Evolutionary conservation across 345 rosid species (phyloP), one percentile per base, ranked within the genome.

Genomic region (Eucalyptus lansdowneana): DNA sequence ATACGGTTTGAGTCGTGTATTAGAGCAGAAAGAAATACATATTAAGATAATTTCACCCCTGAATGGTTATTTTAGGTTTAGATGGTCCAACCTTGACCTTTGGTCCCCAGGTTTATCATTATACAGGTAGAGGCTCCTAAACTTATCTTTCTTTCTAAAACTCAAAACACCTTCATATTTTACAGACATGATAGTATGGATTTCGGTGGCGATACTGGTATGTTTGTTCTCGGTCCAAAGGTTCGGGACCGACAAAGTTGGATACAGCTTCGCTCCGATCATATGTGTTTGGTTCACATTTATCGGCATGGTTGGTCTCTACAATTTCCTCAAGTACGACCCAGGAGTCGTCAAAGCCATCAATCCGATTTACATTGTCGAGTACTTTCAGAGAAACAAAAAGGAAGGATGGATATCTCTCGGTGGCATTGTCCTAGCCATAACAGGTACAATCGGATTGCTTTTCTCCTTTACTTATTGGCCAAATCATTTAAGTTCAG

Each of bases 331-430:
- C 8, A 93, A 87, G 87, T 90, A 88, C 49, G 95, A 95, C 53
- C 92, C 92, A 1, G 5, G 88, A 0, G 92, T 94, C 3, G 8
- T 93, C 60, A 93, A 90, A 86, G 95, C 97, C 29, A 3, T 93
- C 47, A 93, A 95, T 87, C 97, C 95, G 6, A 15, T 31, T 24
- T 94, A 93, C 91, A 92, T 93, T 22, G 54, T 93, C 0, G 50
- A 88, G 4, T 95, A 94, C 92, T 95, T 95, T 90, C 45, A 3
- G 40, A 93, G 94, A 47, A 94, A 94, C 80, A 87, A 87, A 50
- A 91, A 89, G n/a, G 90, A 92, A 5, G 95, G 93, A 22, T 94
- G 97, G 94, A 88, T 93, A 42, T 95, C 97, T 42, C 95, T 95
- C 8, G 97, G 94, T 45, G 95, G 94, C 21, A 72, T 94, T 47